Evolutionary conservation across 1,284 basidiomycete species (phyloP).

Genomic region (Apiotrichum sp.): DNA sequence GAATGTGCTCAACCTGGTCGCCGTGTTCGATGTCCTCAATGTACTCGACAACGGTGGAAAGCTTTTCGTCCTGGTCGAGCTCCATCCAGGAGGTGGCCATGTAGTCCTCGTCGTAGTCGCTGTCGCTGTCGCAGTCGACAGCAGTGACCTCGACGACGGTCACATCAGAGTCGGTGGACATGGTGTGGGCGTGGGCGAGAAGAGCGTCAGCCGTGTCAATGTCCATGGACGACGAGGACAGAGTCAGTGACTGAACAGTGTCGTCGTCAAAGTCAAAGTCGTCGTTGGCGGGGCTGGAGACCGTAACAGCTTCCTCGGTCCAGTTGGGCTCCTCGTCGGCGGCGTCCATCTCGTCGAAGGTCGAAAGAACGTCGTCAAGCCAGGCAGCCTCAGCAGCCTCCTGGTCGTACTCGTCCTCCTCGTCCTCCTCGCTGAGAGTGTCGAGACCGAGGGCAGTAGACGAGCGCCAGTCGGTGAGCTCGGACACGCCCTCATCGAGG

Average conservation of each 20-base stretch:
- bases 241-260: slow-evolving; percentile 23
- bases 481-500: slow-evolving; percentile 26
- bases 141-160: slow-evolving; percentile 11
- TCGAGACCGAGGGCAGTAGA: slow-evolving; percentile 33
- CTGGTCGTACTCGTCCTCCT: slow-evolving; percentile 22
- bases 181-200: neutral
- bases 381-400: slow-evolving; percentile 26
- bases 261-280: slow-evolving; percentile 23
- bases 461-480: slow-evolving; percentile 34
- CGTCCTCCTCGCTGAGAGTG: slow-evolving; percentile 38
- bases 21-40: neutral
- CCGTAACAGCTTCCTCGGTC: slow-evolving; percentile 22
- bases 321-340: slow-evolving; percentile 18
- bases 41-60: neutral
- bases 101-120: slow-evolving; percentile 14
- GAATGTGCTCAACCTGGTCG: neutral
- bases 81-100: slow-evolving; percentile 2
- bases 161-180: slow-evolving; percentile 2
- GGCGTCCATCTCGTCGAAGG: slow-evolving; percentile 26
- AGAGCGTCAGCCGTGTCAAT: slow-evolving; percentile 5
- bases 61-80: neutral
- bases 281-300: slow-evolving; percentile 14
- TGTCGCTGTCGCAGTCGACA: slow-evolving; percentile 9
- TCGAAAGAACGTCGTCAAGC: slow-evolving; percentile 37
- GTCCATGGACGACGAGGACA: slow-evolving; percentile 12